A percentile compares a stretch with the other conserved stretches of the same genome.
Evolutionary conservation across 73 alveolate genomes (phyloP).

Genomic region (Paramecium sexaurelia): DNA sequence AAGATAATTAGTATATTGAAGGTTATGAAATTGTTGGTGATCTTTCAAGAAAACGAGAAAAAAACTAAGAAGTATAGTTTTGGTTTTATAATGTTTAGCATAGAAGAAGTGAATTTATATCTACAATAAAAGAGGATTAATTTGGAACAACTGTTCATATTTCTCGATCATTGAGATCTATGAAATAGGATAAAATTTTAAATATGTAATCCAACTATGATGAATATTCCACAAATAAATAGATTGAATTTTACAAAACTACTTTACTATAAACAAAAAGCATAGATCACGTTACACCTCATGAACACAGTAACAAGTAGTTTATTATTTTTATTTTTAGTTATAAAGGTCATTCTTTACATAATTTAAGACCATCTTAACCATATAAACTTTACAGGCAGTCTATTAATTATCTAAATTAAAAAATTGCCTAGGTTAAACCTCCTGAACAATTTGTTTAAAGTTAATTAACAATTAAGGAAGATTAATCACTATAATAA

Average conservation of each 20-base stretch:
- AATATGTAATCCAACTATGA: conserved; percentile 1
- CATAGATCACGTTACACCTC: conserved; percentile 37
- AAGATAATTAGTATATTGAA: conserved; percentile 34
- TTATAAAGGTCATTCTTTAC: not conserved
- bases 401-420: not conserved
- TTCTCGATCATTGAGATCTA: conserved; percentile 39
- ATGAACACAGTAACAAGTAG: conserved; percentile 45
- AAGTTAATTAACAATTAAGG: not conserved
- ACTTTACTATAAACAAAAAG: conserved; percentile 30
- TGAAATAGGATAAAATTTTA: conserved; percentile 45
- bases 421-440: not conserved
- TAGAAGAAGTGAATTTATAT: conserved; percentile 13
- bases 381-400: conserved; percentile 6
- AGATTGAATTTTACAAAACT: not conserved
- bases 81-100: not conserved
- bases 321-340: not conserved
- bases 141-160: conserved; percentile 40
- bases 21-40: conserved; percentile 35
- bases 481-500: not conserved
- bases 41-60: conserved; percentile 41
- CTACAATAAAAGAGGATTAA: conserved; percentile 29
- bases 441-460: not conserved
- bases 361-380: conserved; percentile 6
- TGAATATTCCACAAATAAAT: conserved; percentile 41
- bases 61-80: not conserved